Conservation (phyloP, 2,329 filamentous ascomycete genomes). For the Cladosporium austrohemisphaericum region DNA sequence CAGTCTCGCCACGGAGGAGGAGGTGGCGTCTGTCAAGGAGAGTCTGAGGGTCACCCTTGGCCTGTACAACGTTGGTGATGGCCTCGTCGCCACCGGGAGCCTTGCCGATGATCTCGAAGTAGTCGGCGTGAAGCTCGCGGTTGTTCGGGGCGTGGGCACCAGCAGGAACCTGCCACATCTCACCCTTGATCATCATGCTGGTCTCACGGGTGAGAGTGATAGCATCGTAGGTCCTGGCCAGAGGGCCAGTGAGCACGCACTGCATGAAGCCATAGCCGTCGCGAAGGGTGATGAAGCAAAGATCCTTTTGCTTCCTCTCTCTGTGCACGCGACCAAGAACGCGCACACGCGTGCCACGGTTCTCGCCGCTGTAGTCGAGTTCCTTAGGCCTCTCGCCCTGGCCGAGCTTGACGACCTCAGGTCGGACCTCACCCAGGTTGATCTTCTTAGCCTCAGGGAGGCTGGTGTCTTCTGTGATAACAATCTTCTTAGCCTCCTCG, state of each 20-base stretch:
- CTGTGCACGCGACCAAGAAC: constrained; percentile 82
- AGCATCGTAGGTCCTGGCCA: constrained; percentile 89
- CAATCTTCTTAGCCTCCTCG: constrained; percentile 77
- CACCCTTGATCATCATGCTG: constrained; percentile 77
- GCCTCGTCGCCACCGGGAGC: constrained; percentile 85
- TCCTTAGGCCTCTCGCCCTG: constrained; percentile 44
- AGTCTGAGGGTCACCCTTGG: constrained; percentile 65
- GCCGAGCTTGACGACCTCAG: constrained; percentile 54
- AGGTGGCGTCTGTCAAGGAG: constrained; percentile 81
- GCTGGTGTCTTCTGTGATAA: constrained; percentile 64
- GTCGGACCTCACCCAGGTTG: constrained; percentile 67
- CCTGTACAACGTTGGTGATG: constrained; percentile 77
- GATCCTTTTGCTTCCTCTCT: constrained; percentile 74
- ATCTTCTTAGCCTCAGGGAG: constrained; percentile 73
- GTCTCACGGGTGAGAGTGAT: constrained; percentile 81
- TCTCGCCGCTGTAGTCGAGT: constrained; percentile 52
- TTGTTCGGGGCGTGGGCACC: constrained; percentile 75
- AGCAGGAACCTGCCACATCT: constrained; percentile 75
- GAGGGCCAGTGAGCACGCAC: constrained; percentile 73
- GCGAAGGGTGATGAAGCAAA: constrained; percentile 79
- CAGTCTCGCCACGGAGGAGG: constrained; percentile 76
- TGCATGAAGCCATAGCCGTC: constrained; percentile 84
- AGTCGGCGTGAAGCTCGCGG: constrained; percentile 88
- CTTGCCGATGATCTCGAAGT: constrained; percentile 71
- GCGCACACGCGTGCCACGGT: constrained; percentile 69